phyloP scores from a whole-genome alignment of 169 alveolate genomes.

The Plasmodium sp. region DNA sequence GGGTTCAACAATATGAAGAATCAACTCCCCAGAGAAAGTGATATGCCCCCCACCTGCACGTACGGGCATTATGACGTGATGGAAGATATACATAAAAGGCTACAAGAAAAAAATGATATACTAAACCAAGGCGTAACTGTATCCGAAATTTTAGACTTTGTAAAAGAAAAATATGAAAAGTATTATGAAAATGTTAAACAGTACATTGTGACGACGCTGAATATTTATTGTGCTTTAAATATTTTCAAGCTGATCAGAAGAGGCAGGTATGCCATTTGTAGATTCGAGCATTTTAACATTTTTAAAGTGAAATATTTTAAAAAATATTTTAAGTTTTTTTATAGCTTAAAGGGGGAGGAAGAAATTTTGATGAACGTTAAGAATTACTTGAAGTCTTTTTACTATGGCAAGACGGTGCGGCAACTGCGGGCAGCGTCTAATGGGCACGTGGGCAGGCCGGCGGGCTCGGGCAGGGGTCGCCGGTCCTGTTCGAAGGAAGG shows the following conservation, averaged over 20 bases:
- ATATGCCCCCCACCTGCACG: not conserved
- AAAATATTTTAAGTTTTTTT: conserved; percentile 58
- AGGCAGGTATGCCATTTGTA: conserved; percentile 60
- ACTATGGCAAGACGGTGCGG: conserved; percentile 10
- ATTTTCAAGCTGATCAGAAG: conserved; percentile 68
- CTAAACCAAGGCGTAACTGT: conserved; percentile 75
- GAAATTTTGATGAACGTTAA: conserved; percentile 57
- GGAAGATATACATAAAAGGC: conserved; percentile 12
- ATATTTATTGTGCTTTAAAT: conserved; percentile 65
- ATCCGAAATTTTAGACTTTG: conserved; percentile 64
- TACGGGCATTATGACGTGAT: not conserved
- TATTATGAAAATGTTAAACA: conserved; percentile 71
- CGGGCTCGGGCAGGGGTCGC: not conserved
- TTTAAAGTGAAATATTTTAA: conserved; percentile 61
- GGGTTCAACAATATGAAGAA: not conserved
- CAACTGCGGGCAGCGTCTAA: not conserved
- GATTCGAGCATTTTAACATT: conserved; percentile 37
- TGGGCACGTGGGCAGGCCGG: not conserved
- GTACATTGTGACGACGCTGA: conserved; percentile 44
- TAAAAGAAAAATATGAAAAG: conserved; percentile 67
- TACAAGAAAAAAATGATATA: conserved; percentile 58
- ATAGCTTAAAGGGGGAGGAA: conserved; percentile 67
- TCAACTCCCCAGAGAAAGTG: not conserved
- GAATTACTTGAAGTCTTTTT: conserved; percentile 67
- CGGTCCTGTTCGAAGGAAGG: not conserved